Base-by-base conservation (phyloP, 768 basidiomycete genomes). In the Leccinum imitatum region DNA sequence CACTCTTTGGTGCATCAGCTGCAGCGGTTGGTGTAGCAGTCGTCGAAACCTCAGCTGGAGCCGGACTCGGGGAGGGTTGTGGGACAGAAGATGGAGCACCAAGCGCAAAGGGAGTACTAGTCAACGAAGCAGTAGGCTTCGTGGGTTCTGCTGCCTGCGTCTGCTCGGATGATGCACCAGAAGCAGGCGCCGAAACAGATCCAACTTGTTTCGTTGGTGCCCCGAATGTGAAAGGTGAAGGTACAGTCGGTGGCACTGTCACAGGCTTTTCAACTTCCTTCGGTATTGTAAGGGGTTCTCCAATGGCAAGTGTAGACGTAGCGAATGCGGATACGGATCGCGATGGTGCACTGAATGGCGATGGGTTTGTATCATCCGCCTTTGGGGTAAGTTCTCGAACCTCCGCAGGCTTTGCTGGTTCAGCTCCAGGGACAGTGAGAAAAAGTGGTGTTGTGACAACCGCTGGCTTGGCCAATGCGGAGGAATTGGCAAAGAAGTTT, bases 401-500 rank as follows among this genome's bases (percentile, higher is more conserved):
- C 27, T 62, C 56, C 5, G 47, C 19, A 10, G 59, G 56, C 14
- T 55, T 68, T n/a, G 51, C 15, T 17, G 50, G 63, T 46, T 59
- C 65, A 39, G 30, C 50, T 39, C 65, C 69, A 54, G 64, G 23
- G 5, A 25, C 41, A 47, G 56, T 23, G 19, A 76, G 66, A 21
- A 79, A 54, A 21, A 69, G 57, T 11, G 57, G 59, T 1, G 63
- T 41, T 27, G 60, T 55, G 35, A 51, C 57, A 17, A 58, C 47
- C 6, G 71, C 62, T 53, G 78, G 72, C 62, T 81, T 82, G 15
- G 78, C 68, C 58, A 84, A 72, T 21, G 77, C 61, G 21, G 82
- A 74, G 1, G 87, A 84, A 46, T 65, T 79, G 27, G 82, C 78
- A 59, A 90, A 90, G 71, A 90, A 88, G 70, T 88, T 83, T 8